A percentile compares a stretch with the other conserved stretches of the same genome.
phyloP scores from a whole-genome alignment of 2,329 filamentous ascomycete species.

The Fusarium nelsonii region DNA sequence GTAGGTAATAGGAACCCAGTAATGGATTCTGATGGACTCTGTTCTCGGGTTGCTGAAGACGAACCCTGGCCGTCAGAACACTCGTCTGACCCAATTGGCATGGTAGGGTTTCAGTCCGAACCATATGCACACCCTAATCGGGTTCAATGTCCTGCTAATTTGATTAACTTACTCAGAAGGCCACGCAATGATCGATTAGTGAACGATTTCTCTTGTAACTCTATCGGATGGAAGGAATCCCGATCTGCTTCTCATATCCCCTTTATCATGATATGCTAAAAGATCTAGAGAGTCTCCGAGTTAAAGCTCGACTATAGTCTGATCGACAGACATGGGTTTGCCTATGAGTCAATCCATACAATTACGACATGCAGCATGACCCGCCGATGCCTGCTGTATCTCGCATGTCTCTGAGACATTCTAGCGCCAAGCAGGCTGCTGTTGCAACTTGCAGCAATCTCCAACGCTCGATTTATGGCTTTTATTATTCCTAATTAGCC shows the following conservation, averaged over 20 bases:
- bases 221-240: background rate
- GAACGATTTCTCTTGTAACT: background rate
- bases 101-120: conserved; percentile 3
- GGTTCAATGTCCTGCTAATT: background rate
- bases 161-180: background rate
- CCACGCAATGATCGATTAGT: background rate
- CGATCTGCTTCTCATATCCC: no score
- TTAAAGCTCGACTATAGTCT: background rate
- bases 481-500: background rate
- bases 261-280: no score
- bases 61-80: background rate
- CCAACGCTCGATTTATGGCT: background rate
- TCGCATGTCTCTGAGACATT: conserved; percentile 21
- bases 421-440: conserved; percentile 34
- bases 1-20: background rate
- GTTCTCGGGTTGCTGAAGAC: background rate
- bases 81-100: conserved; percentile 19
- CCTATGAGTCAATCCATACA: conserved; percentile 26
- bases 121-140: conserved; percentile 6
- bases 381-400: conserved; percentile 13
- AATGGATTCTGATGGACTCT: background rate
- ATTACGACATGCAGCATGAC: conserved; percentile 5
- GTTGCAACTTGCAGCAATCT: background rate
- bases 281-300: background rate
- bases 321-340: background rate